Conservation (phyloP, 2,329 filamentous ascomycete species). For the Diaporthe amygdali region DNA sequence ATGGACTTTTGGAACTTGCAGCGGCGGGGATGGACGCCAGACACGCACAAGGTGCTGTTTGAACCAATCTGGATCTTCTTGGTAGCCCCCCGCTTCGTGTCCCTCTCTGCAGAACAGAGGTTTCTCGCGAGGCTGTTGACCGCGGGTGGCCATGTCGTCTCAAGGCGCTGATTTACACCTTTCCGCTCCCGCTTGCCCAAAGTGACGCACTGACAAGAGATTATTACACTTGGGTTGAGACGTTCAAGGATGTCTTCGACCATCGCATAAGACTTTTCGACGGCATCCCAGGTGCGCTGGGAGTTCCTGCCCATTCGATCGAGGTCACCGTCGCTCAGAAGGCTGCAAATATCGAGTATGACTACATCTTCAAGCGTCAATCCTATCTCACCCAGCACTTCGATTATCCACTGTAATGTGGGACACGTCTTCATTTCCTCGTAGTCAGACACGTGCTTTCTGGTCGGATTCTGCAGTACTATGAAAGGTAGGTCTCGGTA, state of each 20-base stretch:
- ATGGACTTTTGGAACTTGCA: background rate
- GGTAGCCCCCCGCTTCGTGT: background rate
- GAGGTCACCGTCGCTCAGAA: background rate
- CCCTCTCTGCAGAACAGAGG: background rate
- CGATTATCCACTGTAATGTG: background rate
- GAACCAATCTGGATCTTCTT: background rate
- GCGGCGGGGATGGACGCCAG: background rate
- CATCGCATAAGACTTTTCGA: background rate
- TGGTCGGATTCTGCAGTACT: conserved; percentile 2
- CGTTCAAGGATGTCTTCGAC: background rate
- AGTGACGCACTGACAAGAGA: conserved; percentile 4
- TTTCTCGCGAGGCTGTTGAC: background rate
- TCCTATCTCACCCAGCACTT: background rate
- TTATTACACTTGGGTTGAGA: background rate
- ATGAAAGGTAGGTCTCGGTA: conserved; percentile 1
- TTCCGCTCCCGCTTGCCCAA: background rate
- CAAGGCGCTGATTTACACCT: too few species aligned
- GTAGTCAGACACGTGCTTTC: background rate
- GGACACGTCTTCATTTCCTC: conserved; percentile 3
- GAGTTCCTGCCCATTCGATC: background rate
- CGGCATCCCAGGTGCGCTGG: background rate
- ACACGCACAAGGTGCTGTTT: background rate
- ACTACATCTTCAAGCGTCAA: background rate
- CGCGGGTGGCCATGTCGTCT: background rate
- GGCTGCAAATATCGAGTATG: background rate